Conservation (phyloP, 768 basidiomycete genomes). For the Gymnopilus dilepis region DNA sequence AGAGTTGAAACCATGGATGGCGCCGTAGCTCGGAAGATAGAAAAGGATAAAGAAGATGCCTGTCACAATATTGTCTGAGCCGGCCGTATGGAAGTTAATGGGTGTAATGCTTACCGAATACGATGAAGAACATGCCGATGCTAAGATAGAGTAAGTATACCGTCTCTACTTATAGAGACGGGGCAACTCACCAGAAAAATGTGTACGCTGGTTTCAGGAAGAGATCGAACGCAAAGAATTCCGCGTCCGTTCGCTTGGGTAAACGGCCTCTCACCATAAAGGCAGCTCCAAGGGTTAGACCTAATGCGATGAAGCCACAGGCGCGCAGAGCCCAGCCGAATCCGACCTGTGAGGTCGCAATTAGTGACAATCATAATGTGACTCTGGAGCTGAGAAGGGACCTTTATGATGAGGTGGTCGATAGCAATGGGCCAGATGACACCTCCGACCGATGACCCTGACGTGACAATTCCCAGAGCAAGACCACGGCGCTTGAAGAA, state of each 20-base stretch:
- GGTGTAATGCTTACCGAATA: too few species aligned
- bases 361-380: background rate
- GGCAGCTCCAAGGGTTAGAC: conserved; percentile 14
- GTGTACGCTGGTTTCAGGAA: conserved; percentile 21
- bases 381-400: background rate
- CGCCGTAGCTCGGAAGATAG: conserved; percentile 23
- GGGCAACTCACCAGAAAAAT: conserved; percentile 20
- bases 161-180: background rate
- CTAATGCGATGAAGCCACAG: conserved; percentile 22
- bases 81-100: background rate
- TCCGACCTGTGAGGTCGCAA: conserved; percentile 3
- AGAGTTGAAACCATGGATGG: conserved; percentile 21
- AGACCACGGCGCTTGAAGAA: conserved; percentile 25
- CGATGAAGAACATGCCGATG: too few species aligned
- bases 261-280: conserved; percentile 22
- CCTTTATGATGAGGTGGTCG: conserved; percentile 21
- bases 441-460: conserved; percentile 25
- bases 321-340: conserved; percentile 24
- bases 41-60: conserved; percentile 25
- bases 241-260: conserved; percentile 16
- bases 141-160: too few species aligned
- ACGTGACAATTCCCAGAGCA: conserved; percentile 24
- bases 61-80: background rate
- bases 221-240: conserved; percentile 20
- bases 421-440: conserved; percentile 25